These are phyloP conservation scores for Tetracladium maxilliforme DNA, from an alignment of 2,329 filamentous ascomycete species.

Conservation along the genomic window DNA sequence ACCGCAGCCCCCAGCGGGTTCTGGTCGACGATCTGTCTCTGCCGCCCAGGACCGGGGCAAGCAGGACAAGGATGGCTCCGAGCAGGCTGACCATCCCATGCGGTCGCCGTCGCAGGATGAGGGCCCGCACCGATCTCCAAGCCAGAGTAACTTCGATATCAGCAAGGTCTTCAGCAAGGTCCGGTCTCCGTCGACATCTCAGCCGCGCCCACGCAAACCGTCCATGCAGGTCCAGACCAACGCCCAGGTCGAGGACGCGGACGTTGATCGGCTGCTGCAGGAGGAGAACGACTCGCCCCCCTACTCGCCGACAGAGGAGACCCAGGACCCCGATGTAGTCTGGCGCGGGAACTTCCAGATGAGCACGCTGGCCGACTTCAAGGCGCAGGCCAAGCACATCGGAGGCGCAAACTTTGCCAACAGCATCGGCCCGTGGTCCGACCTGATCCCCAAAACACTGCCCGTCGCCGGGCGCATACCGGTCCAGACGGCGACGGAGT, in stretches of 20 bases:
- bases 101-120: too few relatives aligned
- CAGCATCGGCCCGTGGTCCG: constrained; percentile 53
- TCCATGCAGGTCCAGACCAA: constrained; percentile 29
- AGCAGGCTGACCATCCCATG: too few relatives aligned
- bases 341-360: constrained; percentile 55
- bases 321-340: constrained; percentile 53
- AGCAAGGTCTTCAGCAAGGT: constrained; percentile 76
- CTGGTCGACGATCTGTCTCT: too few relatives aligned
- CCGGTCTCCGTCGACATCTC: constrained; percentile 49
- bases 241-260: constrained; percentile 62
- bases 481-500: constrained; percentile 72
- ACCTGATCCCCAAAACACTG: constrained; percentile 56
- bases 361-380: constrained; percentile 56
- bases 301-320: constrained; percentile 67
- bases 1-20: constrained; percentile 11
- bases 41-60: constrained; percentile 13
- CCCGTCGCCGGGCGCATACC: constrained; percentile 70
- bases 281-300: constrained; percentile 70
- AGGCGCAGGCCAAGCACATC: constrained; percentile 65
- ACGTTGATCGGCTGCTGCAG: constrained; percentile 78
- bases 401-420: constrained; percentile 67
- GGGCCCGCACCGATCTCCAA: constrained; percentile 10
- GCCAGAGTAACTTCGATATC: constrained; percentile 52
- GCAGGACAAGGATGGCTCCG: constrained; percentile 7
- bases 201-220: constrained; percentile 27